phyloP scores from a whole-genome alignment of 2,329 filamentous ascomycete species.

The Scedosporium apiospermum region DNA sequence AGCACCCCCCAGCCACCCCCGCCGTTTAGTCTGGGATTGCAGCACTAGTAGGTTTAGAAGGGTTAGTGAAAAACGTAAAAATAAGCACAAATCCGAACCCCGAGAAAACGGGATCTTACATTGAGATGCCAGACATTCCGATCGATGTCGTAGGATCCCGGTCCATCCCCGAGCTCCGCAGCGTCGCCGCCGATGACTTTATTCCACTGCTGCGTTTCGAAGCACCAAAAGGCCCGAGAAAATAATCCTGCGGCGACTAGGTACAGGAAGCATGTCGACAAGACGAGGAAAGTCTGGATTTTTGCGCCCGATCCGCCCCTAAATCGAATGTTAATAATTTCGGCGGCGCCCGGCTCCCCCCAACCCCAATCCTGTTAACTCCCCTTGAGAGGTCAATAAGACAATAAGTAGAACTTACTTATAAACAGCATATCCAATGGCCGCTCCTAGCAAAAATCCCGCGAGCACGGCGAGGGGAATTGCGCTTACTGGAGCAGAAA shows the following conservation, averaged over 20 bases:
- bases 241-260: slow-evolving; percentile 74
- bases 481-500: slow-evolving; percentile 56
- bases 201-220: slow-evolving; percentile 59
- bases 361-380: too few species aligned
- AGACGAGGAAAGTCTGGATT: slow-evolving; percentile 62
- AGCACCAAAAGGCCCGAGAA: slow-evolving; percentile 62
- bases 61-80: slow-evolving; percentile 18
- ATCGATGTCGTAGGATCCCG: slow-evolving; percentile 69
- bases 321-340: slow-evolving; percentile 26
- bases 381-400: slow-evolving; percentile 13
- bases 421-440: slow-evolving; percentile 63
- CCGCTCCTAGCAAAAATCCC: slow-evolving; percentile 51
- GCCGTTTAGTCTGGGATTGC: slow-evolving; percentile 53
- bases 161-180: slow-evolving; percentile 40
- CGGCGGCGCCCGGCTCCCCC: too few species aligned
- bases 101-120: slow-evolving; percentile 29
- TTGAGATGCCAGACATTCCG: slow-evolving; percentile 77
- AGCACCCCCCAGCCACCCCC: slow-evolving; percentile 65
- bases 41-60: slow-evolving; percentile 41
- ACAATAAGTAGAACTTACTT: slow-evolving; percentile 35
- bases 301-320: slow-evolving; percentile 20
- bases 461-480: slow-evolving; percentile 62
- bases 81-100: slow-evolving; percentile 13
- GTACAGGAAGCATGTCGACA: slow-evolving; percentile 71
- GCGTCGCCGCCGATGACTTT: slow-evolving; percentile 45